phyloP scores from a whole-genome alignment of 768 basidiomycete species.

The Fibroporia radiculosa region DNA sequence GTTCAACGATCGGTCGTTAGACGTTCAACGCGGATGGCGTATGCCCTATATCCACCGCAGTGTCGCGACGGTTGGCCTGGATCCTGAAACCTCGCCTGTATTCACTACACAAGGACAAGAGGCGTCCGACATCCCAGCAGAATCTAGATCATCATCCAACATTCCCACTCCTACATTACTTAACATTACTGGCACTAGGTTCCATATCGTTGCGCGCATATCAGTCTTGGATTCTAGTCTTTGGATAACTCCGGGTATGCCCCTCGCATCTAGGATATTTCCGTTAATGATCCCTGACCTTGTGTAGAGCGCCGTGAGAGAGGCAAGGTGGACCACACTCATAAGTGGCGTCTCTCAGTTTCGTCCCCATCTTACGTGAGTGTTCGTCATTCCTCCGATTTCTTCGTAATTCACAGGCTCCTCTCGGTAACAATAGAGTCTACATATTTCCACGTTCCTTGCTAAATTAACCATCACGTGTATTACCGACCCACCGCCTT shows the following conservation, averaged over 20 bases:
- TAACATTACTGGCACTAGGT: conserved; percentile 27
- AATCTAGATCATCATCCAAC: too few species aligned
- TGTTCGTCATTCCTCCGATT: background rate
- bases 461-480: conserved; percentile 26
- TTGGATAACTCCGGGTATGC: conserved; percentile 33
- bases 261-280: too few species aligned
- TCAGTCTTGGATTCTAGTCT: conserved; percentile 37
- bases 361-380: conserved; percentile 42
- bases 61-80: conserved; percentile 28
- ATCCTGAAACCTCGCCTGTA: too few species aligned
- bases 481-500: conserved; percentile 31
- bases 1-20: background rate
- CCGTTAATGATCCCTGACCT: too few species aligned
- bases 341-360: conserved; percentile 40
- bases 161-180: too few species aligned
- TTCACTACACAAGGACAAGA: too few species aligned
- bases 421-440: conserved; percentile 20
- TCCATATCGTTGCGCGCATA: conserved; percentile 39
- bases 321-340: conserved; percentile 25
- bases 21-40: conserved; percentile 20
- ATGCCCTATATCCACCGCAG: conserved; percentile 36
- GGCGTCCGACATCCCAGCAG: too few species aligned
- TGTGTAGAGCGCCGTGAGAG: conserved; percentile 26
- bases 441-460: conserved; percentile 28
- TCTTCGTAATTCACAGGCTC: background rate